Base-by-base conservation (phyloP, 257 asterid species). In the Petunia secreta region DNA sequence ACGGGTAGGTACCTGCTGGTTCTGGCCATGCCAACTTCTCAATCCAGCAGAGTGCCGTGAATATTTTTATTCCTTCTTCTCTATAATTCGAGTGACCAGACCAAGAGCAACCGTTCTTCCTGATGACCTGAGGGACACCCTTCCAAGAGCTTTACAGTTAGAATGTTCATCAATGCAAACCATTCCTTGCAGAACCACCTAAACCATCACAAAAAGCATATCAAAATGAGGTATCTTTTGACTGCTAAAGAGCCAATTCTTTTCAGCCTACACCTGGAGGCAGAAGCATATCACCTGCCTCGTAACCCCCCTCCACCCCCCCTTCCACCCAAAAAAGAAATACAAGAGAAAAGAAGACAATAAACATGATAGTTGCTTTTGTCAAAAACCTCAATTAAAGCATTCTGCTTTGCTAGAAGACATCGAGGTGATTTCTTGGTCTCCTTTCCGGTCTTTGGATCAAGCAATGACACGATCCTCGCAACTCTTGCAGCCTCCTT, bases 81-180 rank as follows among this genome's bases (percentile, higher is more conserved):
- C 80, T 52, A 88, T 71, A 46, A 89, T 80, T 78, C 80, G 85
- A 41, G 97, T 91, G 52, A 94, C 96, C 65, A 94, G 85, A 80
- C 98, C 98, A 44, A 95, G 91, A 41, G 97, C 99, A 80, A 95
- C 69, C 3, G 96, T 91, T 85, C 96, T 91, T 82, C 99, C 99
- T 16, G 87, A 86, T 73, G 97, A 85, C 90, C 98, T 86, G 8
- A 95, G 94, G 60, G 93, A 95, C 39, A 87, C 97, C 87, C 97
- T 89, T 80, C 99, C 99, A 59, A 95, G 84, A 81, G 91, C 90
- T 90, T 87, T 90, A 85, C 90, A 89, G 11, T 67, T 89, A 25
- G 85, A 80, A 75, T 91, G 92, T 86, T 89, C 97, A 79, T 93
- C 93, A 38, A 92, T 95, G n/a, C 99, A 92, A 39, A 95, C 91